phyloP scores from a whole-genome alignment of 192 early-diverging fungal genomes.

The Umbelopsis ramanniana region DNA sequence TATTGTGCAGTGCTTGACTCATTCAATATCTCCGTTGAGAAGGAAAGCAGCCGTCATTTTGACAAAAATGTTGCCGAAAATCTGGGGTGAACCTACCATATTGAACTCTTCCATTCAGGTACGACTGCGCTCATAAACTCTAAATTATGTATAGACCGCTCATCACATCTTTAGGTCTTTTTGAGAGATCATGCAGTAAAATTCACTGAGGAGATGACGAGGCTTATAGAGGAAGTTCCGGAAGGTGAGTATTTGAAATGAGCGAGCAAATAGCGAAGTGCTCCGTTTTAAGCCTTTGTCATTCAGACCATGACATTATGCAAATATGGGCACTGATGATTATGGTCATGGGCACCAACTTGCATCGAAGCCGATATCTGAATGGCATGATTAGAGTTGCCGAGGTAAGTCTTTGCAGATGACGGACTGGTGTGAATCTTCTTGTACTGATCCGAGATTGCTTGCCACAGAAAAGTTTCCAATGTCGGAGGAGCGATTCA shows the following conservation, averaged over 20 bases:
- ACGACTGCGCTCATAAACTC: background rate
- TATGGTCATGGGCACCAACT: background rate
- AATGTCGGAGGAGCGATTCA: conserved; percentile 9
- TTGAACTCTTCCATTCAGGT: conserved; percentile 1
- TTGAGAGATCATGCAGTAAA: background rate
- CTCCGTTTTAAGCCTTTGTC: background rate
- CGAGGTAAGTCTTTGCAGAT: background rate
- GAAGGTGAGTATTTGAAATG: background rate
- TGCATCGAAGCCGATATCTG: conserved; percentile 10
- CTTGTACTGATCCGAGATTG: background rate
- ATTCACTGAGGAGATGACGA: conserved; percentile 16
- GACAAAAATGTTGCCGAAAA: conserved; percentile 9
- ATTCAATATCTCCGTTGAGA: background rate
- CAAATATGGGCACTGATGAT: conserved; percentile 18
- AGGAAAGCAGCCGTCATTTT: background rate
- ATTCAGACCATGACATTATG: conserved; percentile 6
- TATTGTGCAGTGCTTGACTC: background rate
- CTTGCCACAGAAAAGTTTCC: conserved; percentile 10
- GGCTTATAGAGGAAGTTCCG: conserved; percentile 1
- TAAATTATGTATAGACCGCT: background rate
- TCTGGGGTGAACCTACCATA: background rate
- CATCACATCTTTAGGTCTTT: background rate
- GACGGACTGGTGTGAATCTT: background rate
- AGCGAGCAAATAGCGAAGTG: no score
- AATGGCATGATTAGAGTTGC: conserved; percentile 19